Conservation (phyloP, 441 rosid genomes). For the Hura crepitans region DNA sequence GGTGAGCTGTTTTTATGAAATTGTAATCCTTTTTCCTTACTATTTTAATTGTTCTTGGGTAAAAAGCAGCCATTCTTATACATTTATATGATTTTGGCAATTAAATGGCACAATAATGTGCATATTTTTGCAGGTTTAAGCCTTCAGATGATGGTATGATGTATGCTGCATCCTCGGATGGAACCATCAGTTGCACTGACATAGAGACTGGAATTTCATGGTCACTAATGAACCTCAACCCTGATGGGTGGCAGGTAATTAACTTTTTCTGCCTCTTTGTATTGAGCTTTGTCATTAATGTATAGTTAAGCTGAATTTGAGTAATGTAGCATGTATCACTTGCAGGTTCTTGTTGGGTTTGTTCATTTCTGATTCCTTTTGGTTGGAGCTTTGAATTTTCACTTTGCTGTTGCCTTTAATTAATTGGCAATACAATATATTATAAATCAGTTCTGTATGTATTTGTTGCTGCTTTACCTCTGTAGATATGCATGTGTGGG, state of each 20-base stretch:
- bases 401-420: not conserved
- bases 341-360: not conserved
- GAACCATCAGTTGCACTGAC: conserved; percentile 86
- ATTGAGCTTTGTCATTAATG: not conserved
- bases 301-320: not conserved
- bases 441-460: not conserved
- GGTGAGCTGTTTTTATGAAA: conserved; percentile 31
- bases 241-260: conserved; percentile 85
- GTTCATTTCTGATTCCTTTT: not conserved
- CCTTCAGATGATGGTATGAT: conserved; percentile 71
- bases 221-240: conserved; percentile 77
- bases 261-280: not conserved
- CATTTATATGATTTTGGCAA: not conserved
- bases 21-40: not conserved
- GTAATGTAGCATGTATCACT: not conserved
- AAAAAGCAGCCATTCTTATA: not conserved
- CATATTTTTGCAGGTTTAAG: conserved; percentile 47
- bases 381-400: not conserved
- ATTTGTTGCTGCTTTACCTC: not conserved
- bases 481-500: not conserved
- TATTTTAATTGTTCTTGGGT: not conserved
- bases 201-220: conserved; percentile 81
- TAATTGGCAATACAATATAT: not conserved
- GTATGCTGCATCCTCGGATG: conserved; percentile 89
- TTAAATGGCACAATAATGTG: not conserved